These are phyloP conservation scores for Suhomyces guaymorum DNA, from an alignment of 1,139 yeast species.

Conservation along the genomic window DNA sequence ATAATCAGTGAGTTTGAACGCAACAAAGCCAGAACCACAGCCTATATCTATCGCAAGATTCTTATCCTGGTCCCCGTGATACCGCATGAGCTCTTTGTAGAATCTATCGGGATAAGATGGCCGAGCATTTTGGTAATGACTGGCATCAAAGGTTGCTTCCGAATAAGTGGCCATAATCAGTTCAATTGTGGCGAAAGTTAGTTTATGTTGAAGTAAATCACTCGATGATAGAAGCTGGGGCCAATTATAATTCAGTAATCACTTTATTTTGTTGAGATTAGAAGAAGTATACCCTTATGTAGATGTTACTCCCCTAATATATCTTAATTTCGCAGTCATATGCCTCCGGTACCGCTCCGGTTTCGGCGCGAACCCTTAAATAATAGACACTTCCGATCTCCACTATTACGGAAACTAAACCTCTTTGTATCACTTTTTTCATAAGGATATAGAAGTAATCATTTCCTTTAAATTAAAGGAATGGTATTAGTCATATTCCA, in stretches of 20 bases:
- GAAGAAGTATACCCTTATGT: too few relatives aligned
- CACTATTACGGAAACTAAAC: neutral
- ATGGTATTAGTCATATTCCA: too few relatives aligned
- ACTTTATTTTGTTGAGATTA: too few relatives aligned
- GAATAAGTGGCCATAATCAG: slow-evolving; percentile 48
- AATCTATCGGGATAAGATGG: slow-evolving; percentile 39
- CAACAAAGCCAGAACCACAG: slow-evolving; percentile 83
- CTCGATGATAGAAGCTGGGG: neutral
- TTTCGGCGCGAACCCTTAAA: neutral
- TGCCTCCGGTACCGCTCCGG: slow-evolving; percentile 12
- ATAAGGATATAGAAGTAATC: too few relatives aligned
- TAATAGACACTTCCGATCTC: neutral
- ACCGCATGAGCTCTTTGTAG: slow-evolving; percentile 31
- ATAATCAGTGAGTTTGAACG: slow-evolving; percentile 51
- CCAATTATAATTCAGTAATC: too few relatives aligned
- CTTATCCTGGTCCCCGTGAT: slow-evolving; percentile 26
- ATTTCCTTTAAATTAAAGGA: too few relatives aligned
- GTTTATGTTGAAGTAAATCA: neutral
- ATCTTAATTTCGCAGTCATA: slow-evolving; percentile 4
- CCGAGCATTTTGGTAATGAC: slow-evolving; percentile 40
- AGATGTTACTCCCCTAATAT: neutral
- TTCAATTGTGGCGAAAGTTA: slow-evolving; percentile 15
- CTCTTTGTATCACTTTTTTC: too few relatives aligned
- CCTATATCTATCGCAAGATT: slow-evolving; percentile 62
- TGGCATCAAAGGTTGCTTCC: slow-evolving; percentile 33